These are phyloP conservation scores for Salix purpurea DNA, from an alignment of 345 rosid species.

Conservation along the genomic window DNA sequence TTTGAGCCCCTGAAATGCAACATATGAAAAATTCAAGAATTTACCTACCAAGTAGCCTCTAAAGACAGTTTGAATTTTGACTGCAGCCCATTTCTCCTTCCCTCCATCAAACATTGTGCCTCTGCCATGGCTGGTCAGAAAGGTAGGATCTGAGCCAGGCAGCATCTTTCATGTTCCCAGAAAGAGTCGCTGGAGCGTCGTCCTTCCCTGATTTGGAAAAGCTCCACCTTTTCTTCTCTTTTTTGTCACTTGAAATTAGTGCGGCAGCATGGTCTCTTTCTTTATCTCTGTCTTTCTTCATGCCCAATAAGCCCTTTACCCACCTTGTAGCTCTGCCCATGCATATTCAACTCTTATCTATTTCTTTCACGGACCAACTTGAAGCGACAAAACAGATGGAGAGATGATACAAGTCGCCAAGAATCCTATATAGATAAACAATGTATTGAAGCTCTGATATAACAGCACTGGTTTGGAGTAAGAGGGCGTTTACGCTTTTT, in stretches of 20 bases:
- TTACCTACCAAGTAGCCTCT: constrained; percentile 28
- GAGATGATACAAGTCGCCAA: background rate
- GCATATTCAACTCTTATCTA: background rate
- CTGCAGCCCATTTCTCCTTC: constrained; percentile 18
- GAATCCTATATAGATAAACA: constrained; percentile 11
- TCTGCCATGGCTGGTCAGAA: constrained; percentile 25
- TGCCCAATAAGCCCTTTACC: constrained; percentile 65
- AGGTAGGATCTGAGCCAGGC: constrained; percentile 25
- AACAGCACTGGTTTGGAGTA: background rate
- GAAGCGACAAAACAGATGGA: background rate
- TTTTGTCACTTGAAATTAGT: constrained; percentile 31
- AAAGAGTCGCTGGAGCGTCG: constrained; percentile 12
- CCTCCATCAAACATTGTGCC: constrained; percentile 22
- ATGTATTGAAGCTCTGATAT: constrained; percentile 1
- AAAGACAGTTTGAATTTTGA: constrained; percentile 25
- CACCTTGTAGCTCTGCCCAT: constrained; percentile 75
- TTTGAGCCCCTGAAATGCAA: no score
- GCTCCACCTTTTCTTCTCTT: constrained; percentile 49
- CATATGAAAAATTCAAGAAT: background rate
- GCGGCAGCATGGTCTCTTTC: constrained; percentile 16
- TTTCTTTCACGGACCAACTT: background rate
- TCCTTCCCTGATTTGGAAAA: constrained; percentile 35
- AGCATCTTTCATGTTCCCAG: constrained; percentile 10
- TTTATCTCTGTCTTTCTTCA: constrained; percentile 42
- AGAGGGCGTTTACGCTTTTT: background rate